Evolutionary conservation across 306 rosid species (phyloP).

Genomic region (Albizia julibrissin): DNA sequence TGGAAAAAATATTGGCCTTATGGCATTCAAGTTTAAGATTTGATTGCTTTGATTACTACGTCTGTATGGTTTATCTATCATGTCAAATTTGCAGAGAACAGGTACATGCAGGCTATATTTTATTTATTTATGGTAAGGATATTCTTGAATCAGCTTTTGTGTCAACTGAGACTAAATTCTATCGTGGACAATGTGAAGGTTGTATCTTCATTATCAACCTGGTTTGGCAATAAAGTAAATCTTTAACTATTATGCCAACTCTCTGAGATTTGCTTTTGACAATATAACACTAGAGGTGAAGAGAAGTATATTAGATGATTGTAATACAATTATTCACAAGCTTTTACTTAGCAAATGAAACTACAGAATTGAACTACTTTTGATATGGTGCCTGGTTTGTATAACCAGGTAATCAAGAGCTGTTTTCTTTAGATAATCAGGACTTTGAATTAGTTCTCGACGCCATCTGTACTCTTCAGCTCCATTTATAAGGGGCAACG

Average conservation of each 20-base stretch:
- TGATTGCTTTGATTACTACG: not conserved
- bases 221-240: not conserved
- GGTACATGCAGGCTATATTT: not conserved
- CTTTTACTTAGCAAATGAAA: not conserved
- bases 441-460: not conserved
- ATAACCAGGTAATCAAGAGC: not conserved
- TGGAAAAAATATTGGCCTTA: not conserved
- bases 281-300: not conserved
- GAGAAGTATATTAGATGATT: not conserved
- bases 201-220: not conserved
- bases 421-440: not conserved
- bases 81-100: not conserved
- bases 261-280: not conserved
- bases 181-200: not conserved
- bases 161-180: not conserved
- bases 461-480: not conserved
- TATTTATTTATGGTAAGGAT: not conserved
- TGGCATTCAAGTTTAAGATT: not conserved
- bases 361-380: not conserved
- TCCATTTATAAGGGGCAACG: not conserved
- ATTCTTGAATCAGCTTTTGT: not conserved
- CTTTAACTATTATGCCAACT: not conserved
- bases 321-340: not conserved
- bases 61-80: not conserved
- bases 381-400: not conserved